Evolutionary conservation across 495 filamentous ascomycete species (phyloP).

Genomic region (Podospora australis): DNA sequence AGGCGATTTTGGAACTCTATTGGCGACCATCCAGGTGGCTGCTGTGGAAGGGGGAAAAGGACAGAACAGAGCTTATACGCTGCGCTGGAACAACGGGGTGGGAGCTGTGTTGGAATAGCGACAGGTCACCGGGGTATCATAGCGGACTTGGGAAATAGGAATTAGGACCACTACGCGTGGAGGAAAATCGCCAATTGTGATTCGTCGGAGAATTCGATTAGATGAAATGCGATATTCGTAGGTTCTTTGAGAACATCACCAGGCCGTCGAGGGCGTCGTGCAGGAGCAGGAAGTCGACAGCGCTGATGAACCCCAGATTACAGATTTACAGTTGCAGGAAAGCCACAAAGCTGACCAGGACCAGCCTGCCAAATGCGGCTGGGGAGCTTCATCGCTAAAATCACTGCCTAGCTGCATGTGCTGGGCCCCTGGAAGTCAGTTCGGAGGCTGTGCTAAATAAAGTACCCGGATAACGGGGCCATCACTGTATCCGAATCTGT

Average conservation of each 20-base stretch:
- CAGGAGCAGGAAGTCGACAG: background rate
- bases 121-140: conserved; percentile 31
- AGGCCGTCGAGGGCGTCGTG: background rate
- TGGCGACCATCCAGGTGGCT: conserved; percentile 18
- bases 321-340: background rate
- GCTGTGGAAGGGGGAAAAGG: background rate
- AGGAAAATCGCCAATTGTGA: background rate
- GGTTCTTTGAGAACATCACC: background rate
- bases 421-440: too few species aligned
- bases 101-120: conserved; percentile 1
- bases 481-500: background rate
- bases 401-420: conserved; percentile 4
- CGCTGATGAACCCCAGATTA: background rate
- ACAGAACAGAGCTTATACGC: background rate
- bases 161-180: background rate
- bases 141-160: background rate
- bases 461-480: background rate
- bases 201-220: too few species aligned
- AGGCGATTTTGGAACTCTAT: conserved; percentile 9
- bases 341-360: conserved; percentile 7
- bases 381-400: background rate
- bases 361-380: conserved; percentile 7
- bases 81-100: background rate
- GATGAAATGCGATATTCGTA: too few species aligned
- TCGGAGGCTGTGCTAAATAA: too few species aligned